Base-by-base conservation (phyloP, 345 rosid genomes). In the Punica granatum region DNA sequence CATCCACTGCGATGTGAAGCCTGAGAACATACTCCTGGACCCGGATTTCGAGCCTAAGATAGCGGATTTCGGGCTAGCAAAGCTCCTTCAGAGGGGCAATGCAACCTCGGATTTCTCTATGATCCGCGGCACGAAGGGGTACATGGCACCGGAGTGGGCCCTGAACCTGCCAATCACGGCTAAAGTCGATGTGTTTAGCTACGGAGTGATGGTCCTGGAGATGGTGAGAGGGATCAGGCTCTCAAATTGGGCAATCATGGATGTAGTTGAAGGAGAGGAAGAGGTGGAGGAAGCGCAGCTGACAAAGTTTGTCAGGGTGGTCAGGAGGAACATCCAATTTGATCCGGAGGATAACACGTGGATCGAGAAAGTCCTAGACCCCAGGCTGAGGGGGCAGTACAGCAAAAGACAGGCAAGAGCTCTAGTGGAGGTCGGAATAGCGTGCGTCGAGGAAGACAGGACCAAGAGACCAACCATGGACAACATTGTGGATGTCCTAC, bases 381-480 rank as follows among this genome's bases (percentile, higher is more conserved):
- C 56, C 46, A 80, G 76, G 14, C 68, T 74, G 69, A 35, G 72
- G 48, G 81, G 74, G 49, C n/a, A 66, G 60, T 73, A 66, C 34
- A 73, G 44, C 41, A 68, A 65, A 64, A 73, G 66, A 21, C 80
- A 78, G 60, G 80, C 41, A 1, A 26, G 21, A 8, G 68, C 49
- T 46, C n/a, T 81, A 48, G 68, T 78, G 21, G 65, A 71, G 69
- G 48, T 81, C 15, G 74, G 79, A 1, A 67, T 78, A 44, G 30
- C 74, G 7, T 78, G 76, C 51, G 82, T 69, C 8, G 77, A 73
- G 32, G 78, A 75, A 66, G 82, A 78, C 49, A 68, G 80, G 53
- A 73, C 26, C 67, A 58, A 68, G 68, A 77, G 82, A 62, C 84
- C 82, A 33, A 62, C 80, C 2, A 75, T 73, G 85, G 78, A 74